Evolutionary conservation across 352 stramenopile genomes (phyloP), one percentile per base, ranked within the genome.

Genomic region (Phytophthora cryptogea): DNA sequence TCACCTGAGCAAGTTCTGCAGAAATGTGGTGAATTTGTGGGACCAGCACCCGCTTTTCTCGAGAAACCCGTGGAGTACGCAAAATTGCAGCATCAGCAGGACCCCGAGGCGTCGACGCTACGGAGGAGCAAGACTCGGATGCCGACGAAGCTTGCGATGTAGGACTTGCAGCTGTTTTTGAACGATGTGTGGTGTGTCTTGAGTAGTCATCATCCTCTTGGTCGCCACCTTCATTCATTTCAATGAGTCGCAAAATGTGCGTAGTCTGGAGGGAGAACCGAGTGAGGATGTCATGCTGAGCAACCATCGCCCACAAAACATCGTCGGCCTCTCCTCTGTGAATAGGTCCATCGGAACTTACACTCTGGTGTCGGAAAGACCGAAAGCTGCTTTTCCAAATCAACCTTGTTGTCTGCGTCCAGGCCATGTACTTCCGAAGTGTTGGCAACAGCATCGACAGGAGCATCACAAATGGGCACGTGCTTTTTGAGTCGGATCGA

Each of bases 381-480:
- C 27, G 14, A 23, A 57, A 27, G 11, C 49, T 50, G 16, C 26
- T 63, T 8, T 53, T 73, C 80, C 78, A 88, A 5, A 76, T 16
- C 6, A 45, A 37, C 26, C 77, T 73, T 1, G 67, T 85, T 13
- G 60, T 54, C 37, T 72, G 31, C 23, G 80, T 71, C 69, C 69
- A 90, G 5, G 66, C 49, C n/a, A 88, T 37, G 20, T 85, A 77
- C 47, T 88, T 87, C 26, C 78, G 73, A 43, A 90, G 65, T 35
- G 65, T 68, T 42, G 81, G 78, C 31, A 88, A 16, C 9, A 86
- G 11, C 36, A 86, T 76, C 0, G 81, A 89, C 2, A 90, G 54
- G 39, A 87, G 50, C 78, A 90, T 90, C 41, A 86, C 78, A 45
- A 86, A 88, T 35, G 80, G 78, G 42, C 64, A 69, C 5, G 51